Percentiles rank a stretch among this genome's conserved stretches.
phyloP scores from a whole-genome alignment of 495 filamentous ascomycete genomes.

The Aspergillus egyptiacus region DNA sequence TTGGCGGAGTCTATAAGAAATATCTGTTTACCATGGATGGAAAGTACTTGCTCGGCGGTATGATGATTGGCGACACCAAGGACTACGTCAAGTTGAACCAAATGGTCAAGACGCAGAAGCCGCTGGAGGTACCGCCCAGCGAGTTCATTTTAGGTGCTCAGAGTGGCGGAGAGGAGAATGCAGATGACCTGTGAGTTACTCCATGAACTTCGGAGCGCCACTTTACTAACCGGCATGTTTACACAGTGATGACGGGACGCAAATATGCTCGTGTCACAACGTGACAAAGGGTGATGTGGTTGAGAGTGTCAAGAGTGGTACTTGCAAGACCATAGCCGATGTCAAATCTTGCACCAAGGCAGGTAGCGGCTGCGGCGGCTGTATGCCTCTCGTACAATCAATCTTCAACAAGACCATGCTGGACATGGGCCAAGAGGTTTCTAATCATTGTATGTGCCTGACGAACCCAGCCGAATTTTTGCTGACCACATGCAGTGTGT shows the following conservation, averaged over 20 bases:
- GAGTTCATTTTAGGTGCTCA: slow-evolving; percentile 85
- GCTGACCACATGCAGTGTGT: slow-evolving; percentile 49
- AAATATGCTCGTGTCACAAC: slow-evolving; percentile 96
- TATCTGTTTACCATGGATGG: slow-evolving; percentile 90
- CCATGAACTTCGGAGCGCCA: neutral
- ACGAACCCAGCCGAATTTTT: neutral
- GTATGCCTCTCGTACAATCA: slow-evolving; percentile 84
- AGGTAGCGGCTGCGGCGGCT: slow-evolving; percentile 90
- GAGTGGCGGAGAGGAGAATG: slow-evolving; percentile 66
- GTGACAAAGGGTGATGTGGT: slow-evolving; percentile 84
- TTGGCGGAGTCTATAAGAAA: slow-evolving; percentile 93
- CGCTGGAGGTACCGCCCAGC: slow-evolving; percentile 74
- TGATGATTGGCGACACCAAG: slow-evolving; percentile 97
- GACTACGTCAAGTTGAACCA: slow-evolving; percentile 93
- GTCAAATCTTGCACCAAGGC: slow-evolving; percentile 94
- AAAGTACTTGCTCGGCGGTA: slow-evolving; percentile 87
- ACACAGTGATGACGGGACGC: slow-evolving; percentile 69
- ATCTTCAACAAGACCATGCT: slow-evolving; percentile 94
- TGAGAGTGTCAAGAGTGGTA: slow-evolving; percentile 68
- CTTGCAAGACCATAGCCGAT: slow-evolving; percentile 78
- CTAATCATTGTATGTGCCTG: slow-evolving; percentile 58
- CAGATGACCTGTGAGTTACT: slow-evolving; percentile 54
- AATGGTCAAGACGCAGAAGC: slow-evolving; percentile 86
- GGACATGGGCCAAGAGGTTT: slow-evolving; percentile 84
- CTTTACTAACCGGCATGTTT: slow-evolving; percentile 21